Conservation (phyloP, 345 rosid species). For the Salix brachista region DNA sequence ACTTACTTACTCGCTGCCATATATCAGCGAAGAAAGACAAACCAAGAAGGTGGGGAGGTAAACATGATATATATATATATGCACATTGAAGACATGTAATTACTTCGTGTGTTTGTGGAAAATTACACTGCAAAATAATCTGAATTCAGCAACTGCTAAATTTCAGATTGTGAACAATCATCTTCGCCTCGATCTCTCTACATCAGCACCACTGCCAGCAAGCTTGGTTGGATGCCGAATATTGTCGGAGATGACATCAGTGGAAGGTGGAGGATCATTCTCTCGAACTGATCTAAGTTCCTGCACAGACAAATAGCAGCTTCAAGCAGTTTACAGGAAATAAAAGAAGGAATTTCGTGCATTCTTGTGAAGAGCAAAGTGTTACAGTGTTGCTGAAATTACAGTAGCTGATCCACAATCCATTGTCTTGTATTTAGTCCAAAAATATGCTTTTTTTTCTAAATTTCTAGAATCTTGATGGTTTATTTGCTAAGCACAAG, state of each 20-base stretch:
- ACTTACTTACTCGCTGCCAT: slow-evolving; percentile 8
- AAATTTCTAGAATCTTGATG: background rate
- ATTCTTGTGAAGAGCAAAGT: background rate
- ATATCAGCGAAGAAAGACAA: slow-evolving; percentile 2
- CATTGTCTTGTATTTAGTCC: background rate
- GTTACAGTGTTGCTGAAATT: no score
- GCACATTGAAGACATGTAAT: slow-evolving; percentile 22
- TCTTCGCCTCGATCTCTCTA: slow-evolving; percentile 34
- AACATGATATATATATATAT: slow-evolving; percentile 13
- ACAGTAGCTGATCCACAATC: no score
- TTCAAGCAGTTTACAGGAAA: background rate
- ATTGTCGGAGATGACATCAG: slow-evolving; percentile 10
- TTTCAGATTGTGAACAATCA: slow-evolving; percentile 15
- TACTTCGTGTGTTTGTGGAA: slow-evolving; percentile 1
- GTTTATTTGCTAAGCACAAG: background rate
- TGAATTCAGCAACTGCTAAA: slow-evolving; percentile 1
- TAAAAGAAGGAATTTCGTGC: background rate
- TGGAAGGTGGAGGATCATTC: slow-evolving; percentile 29
- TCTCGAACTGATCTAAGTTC: slow-evolving; percentile 42
- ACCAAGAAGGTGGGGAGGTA: background rate
- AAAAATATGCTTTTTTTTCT: background rate
- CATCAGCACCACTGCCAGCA: background rate
- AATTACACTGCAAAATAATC: slow-evolving; percentile 18
- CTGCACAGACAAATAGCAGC: slow-evolving; percentile 21
- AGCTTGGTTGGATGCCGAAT: slow-evolving; percentile 19